Evolutionary conservation across 148 eudicot genomes (phyloP).

Genomic region (Salicornia ramosissima): DNA sequence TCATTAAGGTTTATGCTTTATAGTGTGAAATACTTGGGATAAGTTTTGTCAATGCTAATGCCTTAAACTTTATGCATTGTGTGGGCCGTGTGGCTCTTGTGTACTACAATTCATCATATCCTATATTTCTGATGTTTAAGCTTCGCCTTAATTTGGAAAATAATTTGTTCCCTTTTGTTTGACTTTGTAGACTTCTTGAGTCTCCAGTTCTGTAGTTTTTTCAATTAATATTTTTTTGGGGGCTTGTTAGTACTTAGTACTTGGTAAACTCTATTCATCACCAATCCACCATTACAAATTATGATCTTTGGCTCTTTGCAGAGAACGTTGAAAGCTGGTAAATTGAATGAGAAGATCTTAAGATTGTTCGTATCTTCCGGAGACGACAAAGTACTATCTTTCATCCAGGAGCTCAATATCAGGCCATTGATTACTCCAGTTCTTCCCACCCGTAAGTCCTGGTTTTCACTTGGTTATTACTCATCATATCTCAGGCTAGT

Average conservation of each 20-base stretch:
- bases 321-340: conserved; percentile 94
- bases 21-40: too few species aligned
- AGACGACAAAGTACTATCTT: conserved; percentile 68
- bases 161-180: not conserved
- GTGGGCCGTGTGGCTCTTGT: too few species aligned
- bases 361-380: conserved; percentile 74
- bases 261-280: not conserved
- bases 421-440: conserved; percentile 59
- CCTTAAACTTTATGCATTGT: too few species aligned
- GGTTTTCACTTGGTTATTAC: not conserved
- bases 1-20: not conserved
- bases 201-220: not conserved
- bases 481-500: not conserved
- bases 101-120: too few species aligned
- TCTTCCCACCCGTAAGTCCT: conserved; percentile 79
- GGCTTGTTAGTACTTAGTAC: conserved; percentile 7
- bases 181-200: not conserved
- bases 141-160: not conserved
- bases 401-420: conserved; percentile 68
- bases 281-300: not conserved
- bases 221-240: not conserved
- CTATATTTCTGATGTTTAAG: not conserved
- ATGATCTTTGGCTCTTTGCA: conserved; percentile 34
- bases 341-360: conserved; percentile 78
- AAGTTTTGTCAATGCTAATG: too few species aligned